Evolutionary conservation across 2,329 filamentous ascomycete genomes (phyloP).

Genomic region (Botryotinia globosa): DNA sequence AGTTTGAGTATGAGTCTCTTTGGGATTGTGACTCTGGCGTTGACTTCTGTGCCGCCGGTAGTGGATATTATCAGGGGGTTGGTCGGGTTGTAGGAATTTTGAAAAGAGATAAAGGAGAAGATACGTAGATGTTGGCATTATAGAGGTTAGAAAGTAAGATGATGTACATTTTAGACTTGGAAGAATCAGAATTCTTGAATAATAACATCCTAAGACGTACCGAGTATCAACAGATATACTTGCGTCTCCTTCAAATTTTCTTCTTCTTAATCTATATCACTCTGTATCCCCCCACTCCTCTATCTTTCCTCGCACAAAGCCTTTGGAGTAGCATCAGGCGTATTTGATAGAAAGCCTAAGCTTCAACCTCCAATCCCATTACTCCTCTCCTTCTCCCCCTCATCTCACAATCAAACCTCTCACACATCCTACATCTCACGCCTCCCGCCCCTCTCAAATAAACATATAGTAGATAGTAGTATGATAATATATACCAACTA

Average conservation of each 20-base stretch:
- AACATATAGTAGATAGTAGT: no score
- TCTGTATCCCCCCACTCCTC: background rate
- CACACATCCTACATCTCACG: no score
- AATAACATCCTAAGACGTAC: background rate
- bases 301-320: background rate
- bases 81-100: slow-evolving; percentile 42
- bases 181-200: background rate
- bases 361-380: background rate
- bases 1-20: slow-evolving; percentile 61
- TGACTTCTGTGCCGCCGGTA: slow-evolving; percentile 56
- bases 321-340: background rate
- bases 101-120: background rate
- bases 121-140: background rate
- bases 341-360: background rate
- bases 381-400: background rate
- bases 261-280: background rate
- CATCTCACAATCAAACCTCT: background rate
- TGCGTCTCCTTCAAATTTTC: background rate
- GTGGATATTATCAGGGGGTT: slow-evolving; percentile 48
- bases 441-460: no score
- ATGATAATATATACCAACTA: no score
- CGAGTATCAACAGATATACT: background rate
- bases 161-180: background rate
- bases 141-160: background rate
- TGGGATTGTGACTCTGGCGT: slow-evolving; percentile 56